phyloP scores from a whole-genome alignment of 1,139 yeast genomes.

The Pichia sp. region DNA sequence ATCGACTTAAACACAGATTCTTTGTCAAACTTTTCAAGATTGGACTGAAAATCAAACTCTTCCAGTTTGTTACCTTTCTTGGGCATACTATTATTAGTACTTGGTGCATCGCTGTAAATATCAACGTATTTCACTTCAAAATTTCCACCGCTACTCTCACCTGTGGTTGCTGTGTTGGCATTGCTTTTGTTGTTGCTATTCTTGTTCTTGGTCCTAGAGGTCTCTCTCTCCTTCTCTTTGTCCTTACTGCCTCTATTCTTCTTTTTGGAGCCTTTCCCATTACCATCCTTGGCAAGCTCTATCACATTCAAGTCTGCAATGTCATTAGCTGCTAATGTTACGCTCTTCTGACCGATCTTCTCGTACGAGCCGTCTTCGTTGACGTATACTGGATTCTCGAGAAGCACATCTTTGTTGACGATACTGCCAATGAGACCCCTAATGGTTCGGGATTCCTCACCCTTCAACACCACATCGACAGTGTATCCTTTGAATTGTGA shows the following conservation, averaged over 20 bases:
- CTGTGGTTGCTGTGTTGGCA: background rate
- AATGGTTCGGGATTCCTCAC: slow-evolving; percentile 33
- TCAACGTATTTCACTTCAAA: slow-evolving; percentile 7
- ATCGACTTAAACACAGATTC: slow-evolving; percentile 72
- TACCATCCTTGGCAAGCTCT: slow-evolving; percentile 32
- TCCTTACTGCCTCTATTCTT: slow-evolving; percentile 2
- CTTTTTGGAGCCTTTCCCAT: slow-evolving; percentile 6
- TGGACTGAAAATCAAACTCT: slow-evolving; percentile 85
- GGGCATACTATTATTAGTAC: background rate
- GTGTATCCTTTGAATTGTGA: slow-evolving; percentile 49
- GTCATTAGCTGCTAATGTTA: slow-evolving; percentile 30
- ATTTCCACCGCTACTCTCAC: background rate
- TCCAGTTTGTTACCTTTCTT: slow-evolving; percentile 41
- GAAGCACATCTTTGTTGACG: slow-evolving; percentile 33
- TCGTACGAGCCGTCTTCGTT: slow-evolving; percentile 6
- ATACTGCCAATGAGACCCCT: slow-evolving; percentile 43
- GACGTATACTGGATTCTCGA: slow-evolving; percentile 19
- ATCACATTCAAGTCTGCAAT: slow-evolving; percentile 45
- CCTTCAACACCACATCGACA: slow-evolving; percentile 42
- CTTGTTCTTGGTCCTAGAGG: too few relatives aligned
- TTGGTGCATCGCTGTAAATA: slow-evolving; percentile 6
- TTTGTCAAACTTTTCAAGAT: slow-evolving; percentile 78
- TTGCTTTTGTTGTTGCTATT: slow-evolving; percentile 2
- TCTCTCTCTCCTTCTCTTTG: slow-evolving; percentile 9
- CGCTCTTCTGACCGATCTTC: slow-evolving; percentile 9